Percentiles rank a stretch among this genome's conserved stretches.
Evolutionary conservation across 2,329 filamentous ascomycete genomes (phyloP).

Genomic region (Blastomyces parvus): DNA sequence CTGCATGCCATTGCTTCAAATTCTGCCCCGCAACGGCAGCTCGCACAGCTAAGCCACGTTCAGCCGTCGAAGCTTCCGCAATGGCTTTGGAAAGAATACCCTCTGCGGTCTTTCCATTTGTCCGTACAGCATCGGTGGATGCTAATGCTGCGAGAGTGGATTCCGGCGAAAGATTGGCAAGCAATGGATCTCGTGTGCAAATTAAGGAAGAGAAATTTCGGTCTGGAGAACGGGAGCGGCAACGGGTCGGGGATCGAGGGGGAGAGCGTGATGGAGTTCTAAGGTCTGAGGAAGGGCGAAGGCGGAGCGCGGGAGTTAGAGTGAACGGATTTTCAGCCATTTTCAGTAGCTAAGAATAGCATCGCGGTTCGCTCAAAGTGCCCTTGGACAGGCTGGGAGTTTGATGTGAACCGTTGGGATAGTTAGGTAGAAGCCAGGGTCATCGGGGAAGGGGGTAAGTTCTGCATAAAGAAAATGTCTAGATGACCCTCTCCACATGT

Average conservation of each 20-base stretch:
- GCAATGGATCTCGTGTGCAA: constrained; percentile 38
- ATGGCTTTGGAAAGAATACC: constrained; percentile 42
- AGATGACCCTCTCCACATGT: constrained; percentile 1
- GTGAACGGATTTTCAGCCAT: constrained; percentile 23
- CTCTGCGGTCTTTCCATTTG: constrained; percentile 30
- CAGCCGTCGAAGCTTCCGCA: constrained; percentile 45
- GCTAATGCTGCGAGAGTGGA: constrained; percentile 44
- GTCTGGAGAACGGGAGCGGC: constrained; percentile 32
- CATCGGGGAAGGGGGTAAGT: neutral
- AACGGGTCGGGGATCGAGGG: constrained; percentile 25
- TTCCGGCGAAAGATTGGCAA: constrained; percentile 46
- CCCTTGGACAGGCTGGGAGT: constrained; percentile 16
- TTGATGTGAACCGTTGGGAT: neutral
- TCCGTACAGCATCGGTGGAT: constrained; percentile 33
- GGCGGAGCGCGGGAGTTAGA: constrained; percentile 23
- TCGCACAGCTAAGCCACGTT: constrained; percentile 50
- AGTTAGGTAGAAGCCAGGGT: neutral
- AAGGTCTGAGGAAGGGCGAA: constrained; percentile 10
- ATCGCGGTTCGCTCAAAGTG: constrained; percentile 15
- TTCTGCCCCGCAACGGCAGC: constrained; percentile 52
- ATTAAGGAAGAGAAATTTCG: constrained; percentile 29
- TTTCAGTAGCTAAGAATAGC: constrained; percentile 25
- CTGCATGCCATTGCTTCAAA: constrained; percentile 48
- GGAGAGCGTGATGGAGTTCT: constrained; percentile 19
- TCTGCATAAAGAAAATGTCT: constrained; percentile 1